Evolutionary conservation across 345 rosid genomes (phyloP), one percentile per base, ranked within the genome.

Genomic region (Lepidium didymum): DNA sequence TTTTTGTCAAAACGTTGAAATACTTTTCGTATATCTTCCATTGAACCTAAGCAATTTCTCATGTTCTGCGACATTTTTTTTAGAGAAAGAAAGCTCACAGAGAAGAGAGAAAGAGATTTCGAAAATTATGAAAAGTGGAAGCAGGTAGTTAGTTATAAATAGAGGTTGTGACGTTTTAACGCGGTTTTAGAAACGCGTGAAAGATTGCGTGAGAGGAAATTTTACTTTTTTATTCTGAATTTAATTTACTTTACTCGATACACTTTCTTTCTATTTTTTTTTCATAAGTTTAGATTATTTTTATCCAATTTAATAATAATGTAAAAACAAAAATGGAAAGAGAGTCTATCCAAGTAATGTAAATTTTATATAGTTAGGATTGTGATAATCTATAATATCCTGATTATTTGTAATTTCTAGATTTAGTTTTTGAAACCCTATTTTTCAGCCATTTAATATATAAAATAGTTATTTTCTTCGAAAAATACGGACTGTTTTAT

Each of bases 1-100:
- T 91, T 91, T 62, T 83, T 84, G 81, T 91, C 97, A 69, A 85
- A 85, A 40, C 85, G 79, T 43, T 77, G 56, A 79, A 91, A 91
- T 3, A 91, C 83, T 12, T 50, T 63, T 18, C 68, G 31, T 1
- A 86, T 76, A 45, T 90, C 89, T 27, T 81, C 90, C 54, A 65
- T 45, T 3, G 86, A 77, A 0, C 87, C 87, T 34, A 80, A 60
- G 54, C 55, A 64, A 8, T 47, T 64, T 64, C 55, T 53, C 0
- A 35, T 43, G 35, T 65, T 70, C 43, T 45, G 61, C 11, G 70
- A 64, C 75, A 63, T 75, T 11, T 62, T 37, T 37, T 29, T 56
- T 5, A 35, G 61, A 45, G 54, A 50, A 12, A 41, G 35, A 47
- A 13, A 23, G 10, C 5, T 16, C 5, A 16, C 50, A 47, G 56